phyloP scores from a whole-genome alignment of 208 protist genomes.

The Strigomonas oncopelti region DNA sequence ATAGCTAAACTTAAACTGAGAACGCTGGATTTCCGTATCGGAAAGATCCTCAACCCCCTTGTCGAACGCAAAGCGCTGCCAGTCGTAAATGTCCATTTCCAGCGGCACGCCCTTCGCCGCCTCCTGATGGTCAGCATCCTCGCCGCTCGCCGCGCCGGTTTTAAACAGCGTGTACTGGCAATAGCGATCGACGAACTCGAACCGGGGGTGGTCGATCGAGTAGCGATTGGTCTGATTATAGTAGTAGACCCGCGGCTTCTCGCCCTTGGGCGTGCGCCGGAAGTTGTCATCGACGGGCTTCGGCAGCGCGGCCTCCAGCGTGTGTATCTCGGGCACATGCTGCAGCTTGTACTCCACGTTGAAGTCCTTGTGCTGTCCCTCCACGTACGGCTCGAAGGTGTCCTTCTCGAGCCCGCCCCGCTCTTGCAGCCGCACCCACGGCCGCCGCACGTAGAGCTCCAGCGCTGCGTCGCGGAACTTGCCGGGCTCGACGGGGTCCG shows the following conservation, averaged over 20 bases:
- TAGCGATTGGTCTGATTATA: constrained; percentile 69
- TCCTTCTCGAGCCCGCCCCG: constrained; percentile 61
- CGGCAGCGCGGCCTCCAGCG: constrained; percentile 4
- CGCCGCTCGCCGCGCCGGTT: constrained; percentile 49
- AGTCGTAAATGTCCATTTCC: constrained; percentile 56
- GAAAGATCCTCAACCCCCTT: constrained; percentile 47
- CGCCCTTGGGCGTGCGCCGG: constrained; percentile 31
- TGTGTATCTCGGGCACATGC: constrained; percentile 33
- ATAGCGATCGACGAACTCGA: constrained; percentile 78
- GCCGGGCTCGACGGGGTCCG: constrained; percentile 31
- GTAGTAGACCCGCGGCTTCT: constrained; percentile 51
- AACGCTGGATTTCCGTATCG: constrained; percentile 77
- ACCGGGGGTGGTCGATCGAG: constrained; percentile 51
- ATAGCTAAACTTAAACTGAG: constrained; percentile 54
- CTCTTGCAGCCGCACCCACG: constrained; percentile 57
- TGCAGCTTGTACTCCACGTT: constrained; percentile 61
- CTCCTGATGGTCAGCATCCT: constrained; percentile 19
- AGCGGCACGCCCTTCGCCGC: constrained; percentile 26
- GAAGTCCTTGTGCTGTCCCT: constrained; percentile 28
- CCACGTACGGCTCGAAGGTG: constrained; percentile 10
- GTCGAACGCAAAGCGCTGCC: constrained; percentile 49
- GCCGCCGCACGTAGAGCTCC: constrained; percentile 53
- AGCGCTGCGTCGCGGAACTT: constrained; percentile 65
- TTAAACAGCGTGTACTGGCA: constrained; percentile 84
- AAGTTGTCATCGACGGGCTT: constrained; percentile 41